phyloP scores from a whole-genome alignment of 208 protist species.

The Blastocrithidia nonstop region DNA sequence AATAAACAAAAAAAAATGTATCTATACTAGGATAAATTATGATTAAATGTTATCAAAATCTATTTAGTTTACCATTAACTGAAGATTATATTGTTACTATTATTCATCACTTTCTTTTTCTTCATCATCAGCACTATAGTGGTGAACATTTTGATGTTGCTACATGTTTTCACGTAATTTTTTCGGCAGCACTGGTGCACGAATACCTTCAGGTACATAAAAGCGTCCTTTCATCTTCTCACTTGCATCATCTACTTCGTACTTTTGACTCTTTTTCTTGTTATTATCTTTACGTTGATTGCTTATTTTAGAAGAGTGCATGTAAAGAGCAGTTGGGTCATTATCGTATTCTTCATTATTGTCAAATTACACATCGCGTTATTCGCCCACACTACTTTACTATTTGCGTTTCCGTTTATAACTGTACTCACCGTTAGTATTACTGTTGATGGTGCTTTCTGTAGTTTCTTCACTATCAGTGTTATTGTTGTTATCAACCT shows the following conservation, averaged over 20 bases:
- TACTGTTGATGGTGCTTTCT: slow-evolving; percentile 5
- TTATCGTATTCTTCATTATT: slow-evolving; percentile 7
- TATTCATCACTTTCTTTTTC: background rate
- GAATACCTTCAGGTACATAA: background rate
- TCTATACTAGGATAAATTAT: too few relatives aligned
- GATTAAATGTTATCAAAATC: background rate
- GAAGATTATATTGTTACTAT: background rate
- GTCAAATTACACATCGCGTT: slow-evolving; percentile 9
- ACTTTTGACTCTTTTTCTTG: slow-evolving; percentile 2
- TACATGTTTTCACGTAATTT: background rate
- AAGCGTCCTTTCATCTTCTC: background rate
- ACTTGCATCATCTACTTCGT: background rate
- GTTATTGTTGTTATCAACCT: background rate
- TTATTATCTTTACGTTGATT: slow-evolving; percentile 4
- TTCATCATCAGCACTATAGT: too few relatives aligned
- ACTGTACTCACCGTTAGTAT: too few relatives aligned
- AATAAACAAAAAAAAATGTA: too few relatives aligned
- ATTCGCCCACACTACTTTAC: too few relatives aligned
- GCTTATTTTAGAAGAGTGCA: background rate
- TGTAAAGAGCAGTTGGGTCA: background rate
- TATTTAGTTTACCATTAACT: background rate
- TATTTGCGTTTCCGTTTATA: too few relatives aligned
- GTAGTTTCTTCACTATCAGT: background rate
- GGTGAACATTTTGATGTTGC: too few relatives aligned
- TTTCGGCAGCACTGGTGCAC: background rate